Evolutionary conservation across 192 early-diverging fungal species (phyloP).

Genomic region (Umbelopsis sp.): DNA sequence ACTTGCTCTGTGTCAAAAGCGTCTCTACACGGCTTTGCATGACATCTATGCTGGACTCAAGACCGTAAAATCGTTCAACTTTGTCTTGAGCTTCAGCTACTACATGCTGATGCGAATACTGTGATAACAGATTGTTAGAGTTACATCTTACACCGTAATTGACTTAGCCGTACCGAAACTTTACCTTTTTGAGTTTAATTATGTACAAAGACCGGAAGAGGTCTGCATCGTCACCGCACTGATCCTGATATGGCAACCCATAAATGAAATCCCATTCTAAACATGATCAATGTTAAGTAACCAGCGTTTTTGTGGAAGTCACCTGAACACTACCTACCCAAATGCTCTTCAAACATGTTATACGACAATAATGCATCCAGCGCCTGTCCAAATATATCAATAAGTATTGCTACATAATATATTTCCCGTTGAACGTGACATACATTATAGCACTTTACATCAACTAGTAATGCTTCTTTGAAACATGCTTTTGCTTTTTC

Average conservation of each 20-base stretch:
- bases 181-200: conserved; percentile 67
- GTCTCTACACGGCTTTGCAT: conserved; percentile 59
- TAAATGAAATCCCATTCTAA: conserved; percentile 63
- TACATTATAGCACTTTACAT: conserved; percentile 70
- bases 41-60: conserved; percentile 53
- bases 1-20: conserved; percentile 49
- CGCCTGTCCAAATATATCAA: conserved; percentile 44
- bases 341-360: conserved; percentile 61
- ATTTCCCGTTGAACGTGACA: conserved; percentile 5
- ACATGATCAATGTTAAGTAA: neutral
- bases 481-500: conserved; percentile 60
- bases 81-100: conserved; percentile 34
- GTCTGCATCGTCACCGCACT: conserved; percentile 51
- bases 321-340: conserved; percentile 47
- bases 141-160: neutral
- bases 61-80: conserved; percentile 43
- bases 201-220: conserved; percentile 62
- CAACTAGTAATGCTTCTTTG: conserved; percentile 61
- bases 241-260: conserved; percentile 51
- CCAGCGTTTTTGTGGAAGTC: neutral
- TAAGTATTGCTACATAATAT: neutral
- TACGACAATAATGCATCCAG: conserved; percentile 56
- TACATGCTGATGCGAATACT: conserved; percentile 14
- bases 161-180: conserved; percentile 20
- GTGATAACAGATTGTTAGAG: neutral